Percentiles rank a stretch among this genome's conserved stretches.
Conservation (phyloP, 2,329 filamentous ascomycete species). For the Leptographium lundbergii region DNA sequence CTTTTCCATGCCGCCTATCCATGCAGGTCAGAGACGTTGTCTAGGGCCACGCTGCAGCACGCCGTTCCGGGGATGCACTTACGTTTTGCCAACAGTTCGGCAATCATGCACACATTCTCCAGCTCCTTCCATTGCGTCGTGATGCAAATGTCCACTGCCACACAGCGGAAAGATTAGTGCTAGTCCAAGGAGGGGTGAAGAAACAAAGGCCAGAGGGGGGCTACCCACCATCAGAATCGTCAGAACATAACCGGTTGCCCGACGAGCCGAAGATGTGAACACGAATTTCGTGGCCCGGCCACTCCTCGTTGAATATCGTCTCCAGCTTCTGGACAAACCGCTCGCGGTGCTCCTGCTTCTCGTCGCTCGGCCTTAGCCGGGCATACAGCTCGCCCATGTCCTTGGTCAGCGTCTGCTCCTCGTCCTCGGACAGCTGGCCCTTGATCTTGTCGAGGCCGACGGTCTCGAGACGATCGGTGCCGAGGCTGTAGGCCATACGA, state of each 20-base stretch:
- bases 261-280: slow-evolving; percentile 97
- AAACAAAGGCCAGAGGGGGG: not conserved
- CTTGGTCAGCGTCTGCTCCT: slow-evolving; percentile 61
- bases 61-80: slow-evolving; percentile 26
- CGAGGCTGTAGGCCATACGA: slow-evolving; percentile 83
- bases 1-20: slow-evolving; percentile 81
- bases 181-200: not conserved
- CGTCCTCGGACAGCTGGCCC: slow-evolving; percentile 54
- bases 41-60: not conserved
- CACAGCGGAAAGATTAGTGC: not conserved
- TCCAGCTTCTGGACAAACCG: slow-evolving; percentile 80
- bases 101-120: slow-evolving; percentile 82
- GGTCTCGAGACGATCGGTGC: slow-evolving; percentile 64
- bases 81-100: slow-evolving; percentile 75
- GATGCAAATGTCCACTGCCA: slow-evolving; percentile 87
- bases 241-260: slow-evolving; percentile 86
- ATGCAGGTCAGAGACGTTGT: not conserved
- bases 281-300: slow-evolving; percentile 80
- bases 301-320: slow-evolving; percentile 75
- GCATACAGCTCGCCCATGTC: slow-evolving; percentile 82
- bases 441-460: slow-evolving; percentile 61
- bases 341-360: slow-evolving; percentile 63
- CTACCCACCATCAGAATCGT: slow-evolving; percentile 80
- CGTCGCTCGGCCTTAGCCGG: slow-evolving; percentile 66
- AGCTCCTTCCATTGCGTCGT: slow-evolving; percentile 80